Conservation (phyloP, 1,139 yeast species). For the Pichia sp. region DNA sequence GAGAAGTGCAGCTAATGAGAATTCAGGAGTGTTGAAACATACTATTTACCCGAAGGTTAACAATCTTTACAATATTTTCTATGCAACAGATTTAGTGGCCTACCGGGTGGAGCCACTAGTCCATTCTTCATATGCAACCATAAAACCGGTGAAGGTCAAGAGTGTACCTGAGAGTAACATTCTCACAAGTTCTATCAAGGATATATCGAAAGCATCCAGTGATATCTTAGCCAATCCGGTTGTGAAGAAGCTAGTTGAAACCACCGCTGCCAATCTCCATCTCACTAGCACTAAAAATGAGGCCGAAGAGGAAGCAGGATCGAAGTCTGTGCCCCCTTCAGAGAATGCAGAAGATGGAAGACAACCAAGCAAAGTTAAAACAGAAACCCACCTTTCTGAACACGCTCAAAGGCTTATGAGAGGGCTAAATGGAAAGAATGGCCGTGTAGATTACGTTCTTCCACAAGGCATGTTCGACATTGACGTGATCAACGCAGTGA, state of each 20-base stretch:
- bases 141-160: conserved; percentile 41
- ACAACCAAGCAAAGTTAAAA: too few relatives aligned
- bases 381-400: too few relatives aligned
- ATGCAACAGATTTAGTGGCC: conserved; percentile 86
- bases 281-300: too few relatives aligned
- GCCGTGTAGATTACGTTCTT: conserved; percentile 74
- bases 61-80: conserved; percentile 69
- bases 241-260: too few relatives aligned
- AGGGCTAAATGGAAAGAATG: too few relatives aligned
- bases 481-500: conserved; percentile 69
- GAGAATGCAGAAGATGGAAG: too few relatives aligned
- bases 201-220: conserved; percentile 30
- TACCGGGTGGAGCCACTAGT: conserved; percentile 81
- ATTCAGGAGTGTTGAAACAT: conserved; percentile 3
- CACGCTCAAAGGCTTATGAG: too few relatives aligned
- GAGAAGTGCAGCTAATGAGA: conserved; percentile 20
- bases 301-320: too few relatives aligned
- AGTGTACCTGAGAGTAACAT: conserved; percentile 45
- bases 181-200: conserved; percentile 40
- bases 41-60: conserved; percentile 42
- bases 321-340: too few relatives aligned
- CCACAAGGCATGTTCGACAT: conserved; percentile 79
- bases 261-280: too few relatives aligned
- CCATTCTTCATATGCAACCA: conserved; percentile 32
- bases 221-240: conserved; percentile 22